Percentiles rank a stretch among this genome's conserved stretches.
These are phyloP conservation scores for Thermothelomyces thermophilus DNA, from an alignment of 2,329 filamentous ascomycete genomes.

Conservation along the genomic window DNA sequence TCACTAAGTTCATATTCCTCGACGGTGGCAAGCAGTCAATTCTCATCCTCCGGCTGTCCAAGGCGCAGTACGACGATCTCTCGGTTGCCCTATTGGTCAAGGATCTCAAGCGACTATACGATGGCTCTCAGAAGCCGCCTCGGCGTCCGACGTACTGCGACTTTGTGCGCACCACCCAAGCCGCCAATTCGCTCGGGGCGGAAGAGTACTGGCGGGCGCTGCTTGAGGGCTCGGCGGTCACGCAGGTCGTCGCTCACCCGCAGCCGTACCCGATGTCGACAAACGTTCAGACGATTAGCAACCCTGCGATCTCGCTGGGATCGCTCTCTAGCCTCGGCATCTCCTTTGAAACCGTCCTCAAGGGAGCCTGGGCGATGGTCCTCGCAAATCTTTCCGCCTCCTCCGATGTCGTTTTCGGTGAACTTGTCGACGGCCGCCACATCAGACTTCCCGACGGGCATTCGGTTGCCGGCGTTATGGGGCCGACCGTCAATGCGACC, in stretches of 20 bases:
- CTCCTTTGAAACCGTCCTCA: slow-evolving; percentile 47
- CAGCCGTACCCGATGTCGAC: slow-evolving; percentile 36
- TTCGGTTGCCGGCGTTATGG: slow-evolving; percentile 49
- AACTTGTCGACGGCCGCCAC: slow-evolving; percentile 44
- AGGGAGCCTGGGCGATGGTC: slow-evolving; percentile 51
- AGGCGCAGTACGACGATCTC: slow-evolving; percentile 43
- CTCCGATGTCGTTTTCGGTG: slow-evolving; percentile 51
- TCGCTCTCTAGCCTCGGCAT: slow-evolving; percentile 39
- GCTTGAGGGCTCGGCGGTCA: slow-evolving; percentile 41
- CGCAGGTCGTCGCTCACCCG: slow-evolving; percentile 37
- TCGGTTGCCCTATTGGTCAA: slow-evolving; percentile 42
- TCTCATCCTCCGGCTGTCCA: slow-evolving; percentile 42
- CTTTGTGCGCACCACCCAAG: slow-evolving; percentile 37
- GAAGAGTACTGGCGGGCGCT: slow-evolving; percentile 41
- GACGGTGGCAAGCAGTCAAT: slow-evolving; percentile 43
- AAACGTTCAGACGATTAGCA: slow-evolving; percentile 35
- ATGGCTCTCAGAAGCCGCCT: slow-evolving; percentile 29
- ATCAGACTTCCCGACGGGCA: slow-evolving; percentile 39
- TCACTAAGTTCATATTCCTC: slow-evolving; percentile 46
- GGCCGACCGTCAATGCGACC: slow-evolving; percentile 39
- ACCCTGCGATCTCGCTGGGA: slow-evolving; percentile 34
- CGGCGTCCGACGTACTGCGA: slow-evolving; percentile 42
- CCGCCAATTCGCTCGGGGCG: slow-evolving; percentile 33
- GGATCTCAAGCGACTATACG: slow-evolving; percentile 43
- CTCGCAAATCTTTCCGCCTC: slow-evolving; percentile 44